Evolutionary conservation across 2,329 filamentous ascomycete species (phyloP).

Genomic region (Ilyonectria sp.): DNA sequence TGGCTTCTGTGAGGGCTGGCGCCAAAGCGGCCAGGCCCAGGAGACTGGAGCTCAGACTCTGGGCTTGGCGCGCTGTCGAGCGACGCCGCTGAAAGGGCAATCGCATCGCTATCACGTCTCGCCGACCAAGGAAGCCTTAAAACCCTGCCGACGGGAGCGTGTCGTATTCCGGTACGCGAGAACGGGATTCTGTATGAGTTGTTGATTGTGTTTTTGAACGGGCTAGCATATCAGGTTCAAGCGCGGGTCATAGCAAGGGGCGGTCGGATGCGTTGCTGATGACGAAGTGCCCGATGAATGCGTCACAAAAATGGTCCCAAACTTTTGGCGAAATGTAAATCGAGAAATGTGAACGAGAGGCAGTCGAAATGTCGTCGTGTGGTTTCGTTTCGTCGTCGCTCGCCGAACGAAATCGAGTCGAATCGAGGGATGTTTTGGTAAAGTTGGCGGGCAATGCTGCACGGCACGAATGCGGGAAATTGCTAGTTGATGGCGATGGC

Average conservation of each 20-base stretch:
- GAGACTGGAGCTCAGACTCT: slow-evolving; percentile 50
- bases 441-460: slow-evolving; percentile 40
- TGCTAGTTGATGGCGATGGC: slow-evolving; percentile 52
- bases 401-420: slow-evolving; percentile 30
- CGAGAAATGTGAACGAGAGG: slow-evolving; percentile 21
- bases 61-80: slow-evolving; percentile 56
- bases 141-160: slow-evolving; percentile 19
- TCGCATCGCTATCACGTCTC: slow-evolving; percentile 61
- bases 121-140: slow-evolving; percentile 33
- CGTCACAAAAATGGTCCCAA: slow-evolving; percentile 10
- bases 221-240: slow-evolving; percentile 50
- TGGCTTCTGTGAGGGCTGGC: slow-evolving; percentile 61
- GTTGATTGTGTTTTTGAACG: slow-evolving; percentile 35
- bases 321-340: not conserved
- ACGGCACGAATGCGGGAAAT: slow-evolving; percentile 55
- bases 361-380: slow-evolving; percentile 8
- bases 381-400: slow-evolving; percentile 23
- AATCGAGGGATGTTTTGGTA: slow-evolving; percentile 39
- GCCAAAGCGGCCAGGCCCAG: slow-evolving; percentile 59
- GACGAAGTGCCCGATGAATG: slow-evolving; percentile 26
- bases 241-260: slow-evolving; percentile 49
- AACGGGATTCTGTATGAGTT: slow-evolving; percentile 30
- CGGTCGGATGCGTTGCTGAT: slow-evolving; percentile 35
- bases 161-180: slow-evolving; percentile 24
- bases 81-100: slow-evolving; percentile 60